Percentiles rank a stretch among this genome's conserved stretches.
Conservation (phyloP, 192 early-diverging fungal genomes). For the Chytriomyces confervae region DNA sequence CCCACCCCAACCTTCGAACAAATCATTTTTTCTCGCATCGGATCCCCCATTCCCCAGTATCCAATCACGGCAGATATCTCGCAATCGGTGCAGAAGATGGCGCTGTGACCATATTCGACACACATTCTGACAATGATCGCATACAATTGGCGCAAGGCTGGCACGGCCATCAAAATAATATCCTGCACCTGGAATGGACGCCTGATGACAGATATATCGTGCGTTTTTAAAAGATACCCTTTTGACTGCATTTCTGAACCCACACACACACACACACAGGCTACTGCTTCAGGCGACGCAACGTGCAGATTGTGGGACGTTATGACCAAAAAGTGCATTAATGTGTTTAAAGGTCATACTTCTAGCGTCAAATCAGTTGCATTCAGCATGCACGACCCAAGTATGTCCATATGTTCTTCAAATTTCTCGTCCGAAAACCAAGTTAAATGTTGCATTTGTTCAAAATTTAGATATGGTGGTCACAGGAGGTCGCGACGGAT, state of each 20-base stretch:
- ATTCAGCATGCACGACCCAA: conserved; percentile 59
- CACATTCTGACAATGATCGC: conserved; percentile 42
- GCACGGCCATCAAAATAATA: conserved; percentile 75
- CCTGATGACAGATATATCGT: conserved; percentile 68
- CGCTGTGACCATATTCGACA: conserved; percentile 63
- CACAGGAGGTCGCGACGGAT: conserved; percentile 75
- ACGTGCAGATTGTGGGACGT: conserved; percentile 78
- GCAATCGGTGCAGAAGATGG: conserved; percentile 76
- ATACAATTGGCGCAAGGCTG: conserved; percentile 37
- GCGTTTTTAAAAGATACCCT: conserved; percentile 12
- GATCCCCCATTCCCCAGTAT: conserved; percentile 33
- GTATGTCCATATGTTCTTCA: conserved; percentile 50
- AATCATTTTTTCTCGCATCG: background rate
- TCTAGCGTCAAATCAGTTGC: conserved; percentile 75
- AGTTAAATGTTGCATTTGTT: background rate
- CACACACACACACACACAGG: conserved; percentile 38
- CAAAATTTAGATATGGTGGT: conserved; percentile 63
- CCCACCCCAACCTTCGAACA: background rate
- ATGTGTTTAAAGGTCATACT: conserved; percentile 67
- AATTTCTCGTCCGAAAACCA: background rate
- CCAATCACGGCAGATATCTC: conserved; percentile 61
- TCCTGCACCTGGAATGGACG: conserved; percentile 85
- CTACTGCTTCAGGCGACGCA: conserved; percentile 80
- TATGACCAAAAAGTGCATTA: conserved; percentile 59
- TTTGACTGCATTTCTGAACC: conserved; percentile 4